These are phyloP conservation scores for Fabrea salina DNA, from an alignment of 169 alveolate species.

Conservation along the genomic window DNA sequence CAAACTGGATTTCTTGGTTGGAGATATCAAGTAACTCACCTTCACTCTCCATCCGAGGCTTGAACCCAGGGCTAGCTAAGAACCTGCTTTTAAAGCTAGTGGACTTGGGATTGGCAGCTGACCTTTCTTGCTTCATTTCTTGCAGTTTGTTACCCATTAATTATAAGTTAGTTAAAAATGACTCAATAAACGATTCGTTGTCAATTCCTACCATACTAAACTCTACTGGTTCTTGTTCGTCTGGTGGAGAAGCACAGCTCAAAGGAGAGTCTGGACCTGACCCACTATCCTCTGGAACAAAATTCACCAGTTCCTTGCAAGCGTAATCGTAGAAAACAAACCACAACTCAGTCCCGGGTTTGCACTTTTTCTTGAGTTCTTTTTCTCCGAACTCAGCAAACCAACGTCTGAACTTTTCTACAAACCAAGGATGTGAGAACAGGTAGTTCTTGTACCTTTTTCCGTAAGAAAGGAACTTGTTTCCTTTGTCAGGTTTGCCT, in stretches of 20 bases:
- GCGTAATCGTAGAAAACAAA: conserved; percentile 28
- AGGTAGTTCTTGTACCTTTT: conserved; percentile 15
- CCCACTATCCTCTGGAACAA: background rate
- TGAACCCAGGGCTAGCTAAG: no score
- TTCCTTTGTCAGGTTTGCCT: conserved; percentile 30
- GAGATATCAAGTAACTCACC: no score
- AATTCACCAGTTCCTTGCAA: conserved; percentile 23
- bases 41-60: no score
- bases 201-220: conserved; percentile 20
- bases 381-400: conserved; percentile 6
- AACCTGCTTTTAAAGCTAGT: no score
- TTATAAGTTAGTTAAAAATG: no score
- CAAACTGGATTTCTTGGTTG: no score
- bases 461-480: conserved; percentile 22
- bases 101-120: no score
- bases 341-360: conserved; percentile 32
- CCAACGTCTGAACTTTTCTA: background rate
- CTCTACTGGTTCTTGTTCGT: background rate
- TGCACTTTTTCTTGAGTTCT: conserved; percentile 21
- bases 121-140: no score
- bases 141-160: no score
- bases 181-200: conserved; percentile 16
- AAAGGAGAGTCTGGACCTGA: conserved; percentile 12
- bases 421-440: conserved; percentile 6
- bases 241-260: conserved; percentile 21